phyloP scores from a whole-genome alignment of 164 flowering plant species.

The Aristolochia fimbriata region DNA sequence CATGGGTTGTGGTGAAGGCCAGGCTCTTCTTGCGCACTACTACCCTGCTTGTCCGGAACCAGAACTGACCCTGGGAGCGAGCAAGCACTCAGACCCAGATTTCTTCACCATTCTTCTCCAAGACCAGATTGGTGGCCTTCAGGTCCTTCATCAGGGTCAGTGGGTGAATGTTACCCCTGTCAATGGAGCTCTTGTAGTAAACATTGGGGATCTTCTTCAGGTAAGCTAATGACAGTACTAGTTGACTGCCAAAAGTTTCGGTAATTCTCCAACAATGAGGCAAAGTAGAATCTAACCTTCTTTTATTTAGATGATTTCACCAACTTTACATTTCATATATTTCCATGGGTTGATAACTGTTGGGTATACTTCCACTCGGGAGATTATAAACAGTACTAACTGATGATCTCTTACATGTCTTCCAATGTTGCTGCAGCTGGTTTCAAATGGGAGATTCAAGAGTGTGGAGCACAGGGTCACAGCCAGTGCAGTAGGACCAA shows the following conservation, averaged over 20 bases:
- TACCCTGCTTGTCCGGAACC: constrained; percentile 25
- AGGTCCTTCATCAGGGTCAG: constrained; percentile 14
- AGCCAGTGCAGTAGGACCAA: too few relatives aligned
- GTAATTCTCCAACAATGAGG: background rate
- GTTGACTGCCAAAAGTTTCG: too few relatives aligned
- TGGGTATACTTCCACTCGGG: too few relatives aligned
- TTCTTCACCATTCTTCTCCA: constrained; percentile 24
- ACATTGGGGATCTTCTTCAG: constrained; percentile 21
- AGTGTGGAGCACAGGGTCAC: too few relatives aligned
- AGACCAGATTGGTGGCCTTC: constrained; percentile 20
- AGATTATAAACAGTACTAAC: too few relatives aligned
- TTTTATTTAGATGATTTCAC: too few relatives aligned
- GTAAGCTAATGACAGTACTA: background rate
- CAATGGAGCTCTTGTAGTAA: constrained; percentile 18
- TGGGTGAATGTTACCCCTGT: constrained; percentile 21
- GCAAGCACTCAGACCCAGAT: constrained; percentile 19
- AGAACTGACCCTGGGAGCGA: constrained; percentile 11
- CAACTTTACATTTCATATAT: too few relatives aligned
- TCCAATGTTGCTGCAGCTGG: too few relatives aligned
- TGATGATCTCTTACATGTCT: too few relatives aligned
- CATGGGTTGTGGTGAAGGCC: constrained; percentile 12
- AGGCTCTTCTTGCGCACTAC: constrained; percentile 7
- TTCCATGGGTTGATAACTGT: too few relatives aligned
- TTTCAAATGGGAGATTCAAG: too few relatives aligned
- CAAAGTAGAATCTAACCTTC: too few relatives aligned